phyloP scores from a whole-genome alignment of 2,329 filamentous ascomycete species.

The Dactylellina drechsleri region DNA sequence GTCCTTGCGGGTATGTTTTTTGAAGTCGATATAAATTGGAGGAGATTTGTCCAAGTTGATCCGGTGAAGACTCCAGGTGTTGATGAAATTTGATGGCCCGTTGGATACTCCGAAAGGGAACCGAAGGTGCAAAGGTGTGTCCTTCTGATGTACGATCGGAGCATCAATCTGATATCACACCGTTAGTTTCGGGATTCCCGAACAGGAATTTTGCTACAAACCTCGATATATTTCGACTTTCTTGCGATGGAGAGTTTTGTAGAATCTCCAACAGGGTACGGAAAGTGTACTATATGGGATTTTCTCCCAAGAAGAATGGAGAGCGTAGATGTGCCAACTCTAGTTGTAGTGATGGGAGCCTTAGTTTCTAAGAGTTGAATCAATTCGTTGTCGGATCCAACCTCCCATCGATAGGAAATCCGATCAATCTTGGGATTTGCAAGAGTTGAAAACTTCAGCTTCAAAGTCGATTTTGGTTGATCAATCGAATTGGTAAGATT shows the following conservation, averaged over 20 bases:
- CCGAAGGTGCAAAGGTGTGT: neutral
- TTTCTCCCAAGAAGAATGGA: conserved; percentile 12
- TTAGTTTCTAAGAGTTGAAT: conserved; percentile 18
- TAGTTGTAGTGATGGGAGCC: conserved; percentile 7
- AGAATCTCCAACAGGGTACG: conserved; percentile 9
- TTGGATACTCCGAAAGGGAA: conserved; percentile 13
- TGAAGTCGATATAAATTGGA: conserved; percentile 31
- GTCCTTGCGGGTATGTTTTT: neutral
- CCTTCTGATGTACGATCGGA: neutral
- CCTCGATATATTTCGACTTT: conserved; percentile 41
- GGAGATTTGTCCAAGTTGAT: conserved; percentile 56
- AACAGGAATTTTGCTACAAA: neutral
- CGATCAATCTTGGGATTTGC: neutral
- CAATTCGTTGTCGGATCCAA: conserved; percentile 13
- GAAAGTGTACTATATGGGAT: conserved; percentile 18
- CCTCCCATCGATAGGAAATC: conserved; percentile 23
- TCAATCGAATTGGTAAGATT: neutral
- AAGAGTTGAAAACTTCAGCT: neutral
- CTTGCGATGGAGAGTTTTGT: conserved; percentile 24
- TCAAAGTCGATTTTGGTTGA: neutral
- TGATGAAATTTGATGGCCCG: neutral
- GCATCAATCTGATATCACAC: neutral
- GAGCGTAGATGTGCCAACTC: neutral
- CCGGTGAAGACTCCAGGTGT: conserved; percentile 31
- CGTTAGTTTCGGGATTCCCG: too few relatives aligned